A percentile compares a stretch with the other conserved stretches of the same genome.
Evolutionary conservation across 2,329 filamentous ascomycete species (phyloP).

Genomic region (Monilinia aucupariae): DNA sequence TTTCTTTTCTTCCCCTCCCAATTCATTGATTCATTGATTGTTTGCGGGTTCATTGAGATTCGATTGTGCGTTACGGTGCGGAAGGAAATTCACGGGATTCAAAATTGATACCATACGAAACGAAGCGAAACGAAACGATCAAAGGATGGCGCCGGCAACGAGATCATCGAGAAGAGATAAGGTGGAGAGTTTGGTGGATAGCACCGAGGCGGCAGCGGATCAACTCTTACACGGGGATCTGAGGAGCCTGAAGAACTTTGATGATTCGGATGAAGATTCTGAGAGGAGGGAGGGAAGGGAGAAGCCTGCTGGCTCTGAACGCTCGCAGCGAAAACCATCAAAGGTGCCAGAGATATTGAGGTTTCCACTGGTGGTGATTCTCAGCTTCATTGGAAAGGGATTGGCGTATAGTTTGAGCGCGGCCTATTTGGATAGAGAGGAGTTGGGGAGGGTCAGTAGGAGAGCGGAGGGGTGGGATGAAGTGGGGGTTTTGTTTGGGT

Average conservation of each 20-base stretch:
- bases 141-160: conserved; percentile 3
- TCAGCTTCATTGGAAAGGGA: conserved; percentile 58
- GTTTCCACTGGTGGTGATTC: conserved; percentile 48
- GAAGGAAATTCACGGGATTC: neutral
- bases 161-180: conserved; percentile 6
- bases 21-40: neutral
- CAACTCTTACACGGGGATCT: neutral
- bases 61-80: neutral
- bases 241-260: neutral
- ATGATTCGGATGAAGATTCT: neutral
- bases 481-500: conserved; percentile 48
- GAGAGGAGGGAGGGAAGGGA: neutral
- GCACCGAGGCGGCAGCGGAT: neutral
- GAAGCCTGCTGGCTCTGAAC: neutral
- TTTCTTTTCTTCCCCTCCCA: neutral
- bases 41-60: neutral
- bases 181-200: neutral
- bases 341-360: conserved; percentile 42
- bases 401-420: conserved; percentile 58
- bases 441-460: conserved; percentile 63
- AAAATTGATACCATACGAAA: neutral
- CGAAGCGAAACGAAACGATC: neutral
- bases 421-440: conserved; percentile 43
- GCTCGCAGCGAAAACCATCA: conserved; percentile 10
- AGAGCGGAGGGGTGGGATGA: conserved; percentile 57